A percentile compares a stretch with the other conserved stretches of the same genome.
These are phyloP conservation scores for Funneliformis mosseae DNA, from an alignment of 192 early-diverging fungal species.

Conservation along the genomic window DNA sequence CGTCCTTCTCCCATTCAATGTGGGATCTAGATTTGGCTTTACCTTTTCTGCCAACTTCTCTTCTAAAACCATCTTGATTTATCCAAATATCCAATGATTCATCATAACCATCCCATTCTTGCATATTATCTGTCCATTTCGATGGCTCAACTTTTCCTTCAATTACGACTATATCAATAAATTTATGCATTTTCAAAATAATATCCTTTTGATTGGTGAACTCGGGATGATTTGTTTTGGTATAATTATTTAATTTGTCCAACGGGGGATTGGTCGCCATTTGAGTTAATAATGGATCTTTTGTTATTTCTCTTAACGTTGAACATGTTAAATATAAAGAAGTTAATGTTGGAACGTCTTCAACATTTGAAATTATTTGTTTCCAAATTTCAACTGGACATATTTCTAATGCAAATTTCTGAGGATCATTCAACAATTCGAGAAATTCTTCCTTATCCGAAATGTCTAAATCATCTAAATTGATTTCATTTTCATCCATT, in stretches of 20 bases:
- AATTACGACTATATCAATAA: conserved; percentile 23
- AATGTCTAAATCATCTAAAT: conserved; percentile 12
- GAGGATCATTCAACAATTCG: not conserved
- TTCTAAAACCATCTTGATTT: conserved; percentile 24
- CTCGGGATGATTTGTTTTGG: not conserved
- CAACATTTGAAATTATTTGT: conserved; percentile 8
- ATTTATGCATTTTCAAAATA: conserved; percentile 29
- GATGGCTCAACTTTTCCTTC: not conserved
- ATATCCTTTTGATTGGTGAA: not conserved
- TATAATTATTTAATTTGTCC: not conserved
- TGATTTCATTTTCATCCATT: not conserved
- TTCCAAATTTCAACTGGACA: conserved; percentile 31
- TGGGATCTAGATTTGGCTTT: conserved; percentile 16
- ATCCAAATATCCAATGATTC: not conserved
- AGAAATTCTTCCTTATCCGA: not conserved
- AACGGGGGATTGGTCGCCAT: not conserved
- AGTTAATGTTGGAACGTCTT: conserved; percentile 13
- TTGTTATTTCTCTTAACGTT: not conserved
- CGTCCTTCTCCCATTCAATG: conserved; percentile 3
- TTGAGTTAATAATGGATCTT: not conserved
- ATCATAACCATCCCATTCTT: conserved; percentile 32
- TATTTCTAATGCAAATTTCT: conserved; percentile 6
- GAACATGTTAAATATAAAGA: not conserved
- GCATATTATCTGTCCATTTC: conserved; percentile 32
- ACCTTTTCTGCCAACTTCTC: conserved; percentile 25